A percentile compares a stretch with the other conserved stretches of the same genome.
phyloP scores from a whole-genome alignment of 1,139 yeast genomes.

The Yamadazyma trypodendri region DNA sequence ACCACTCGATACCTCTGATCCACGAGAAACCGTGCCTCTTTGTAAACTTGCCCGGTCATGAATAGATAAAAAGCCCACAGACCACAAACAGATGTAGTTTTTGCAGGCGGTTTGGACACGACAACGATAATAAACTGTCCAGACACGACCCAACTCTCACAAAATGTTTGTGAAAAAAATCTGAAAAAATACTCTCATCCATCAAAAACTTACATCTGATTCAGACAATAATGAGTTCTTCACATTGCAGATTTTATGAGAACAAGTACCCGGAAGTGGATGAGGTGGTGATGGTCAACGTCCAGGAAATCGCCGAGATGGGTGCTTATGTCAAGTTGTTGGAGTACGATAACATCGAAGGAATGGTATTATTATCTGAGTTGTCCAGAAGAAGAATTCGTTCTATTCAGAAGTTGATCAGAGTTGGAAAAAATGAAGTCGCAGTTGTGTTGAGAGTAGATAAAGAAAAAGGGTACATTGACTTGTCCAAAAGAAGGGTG shows the following conservation, averaged over 20 bases:
- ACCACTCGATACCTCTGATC: conserved; percentile 64
- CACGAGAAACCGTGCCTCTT: conserved; percentile 50
- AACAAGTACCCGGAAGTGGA: conserved; percentile 99
- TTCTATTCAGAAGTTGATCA: conserved; percentile 93
- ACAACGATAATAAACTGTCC: not conserved
- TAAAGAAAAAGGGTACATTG: conserved; percentile 97
- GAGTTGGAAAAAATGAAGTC: conserved; percentile 98
- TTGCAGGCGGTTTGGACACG: conserved; percentile 2
- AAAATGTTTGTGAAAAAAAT: conserved; percentile 3
- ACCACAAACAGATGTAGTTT: not conserved
- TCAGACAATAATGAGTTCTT: conserved; percentile 60
- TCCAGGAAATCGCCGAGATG: conserved; percentile 97
- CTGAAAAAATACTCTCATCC: conserved; percentile 2
- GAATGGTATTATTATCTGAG: conserved; percentile 95
- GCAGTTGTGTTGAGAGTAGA: conserved; percentile 99
- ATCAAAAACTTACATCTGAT: not conserved
- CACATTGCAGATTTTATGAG: conserved; percentile 95
- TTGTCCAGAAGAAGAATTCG: conserved; percentile 98
- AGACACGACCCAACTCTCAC: not conserved
- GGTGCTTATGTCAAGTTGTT: conserved; percentile 94
- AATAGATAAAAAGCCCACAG: not conserved
- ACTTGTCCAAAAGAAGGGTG: conserved; percentile 95
- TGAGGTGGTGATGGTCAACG: conserved; percentile 98
- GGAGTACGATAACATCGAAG: conserved; percentile 97
- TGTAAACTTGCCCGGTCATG: not conserved